Base-by-base conservation (phyloP, 1,284 basidiomycete species). In the Tilletia caries region DNA sequence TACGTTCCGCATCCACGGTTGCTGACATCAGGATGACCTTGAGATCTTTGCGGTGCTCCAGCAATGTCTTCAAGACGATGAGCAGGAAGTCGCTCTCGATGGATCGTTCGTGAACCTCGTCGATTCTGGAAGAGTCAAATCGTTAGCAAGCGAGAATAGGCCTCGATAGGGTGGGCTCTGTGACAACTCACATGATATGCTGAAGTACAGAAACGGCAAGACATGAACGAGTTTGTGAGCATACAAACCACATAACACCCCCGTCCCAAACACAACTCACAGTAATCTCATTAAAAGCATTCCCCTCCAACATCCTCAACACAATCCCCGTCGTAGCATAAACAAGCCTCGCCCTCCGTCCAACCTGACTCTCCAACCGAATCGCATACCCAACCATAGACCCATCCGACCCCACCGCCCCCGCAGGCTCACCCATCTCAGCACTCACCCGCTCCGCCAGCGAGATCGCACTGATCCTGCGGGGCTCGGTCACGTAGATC, bases 31-130 rank as follows among this genome's bases (percentile, higher is more conserved):
- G 87, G 41, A 98, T 89, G 37, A 99, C 89, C 84, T 92, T 95
- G 65, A 99, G 86, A 77, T 95, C 90, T 60, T 89, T 88, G 27
- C 93, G 88, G 73, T 91, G 89, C 67, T 88, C 85, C 60, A 98
- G 84, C 25, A 98, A 85, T n/a, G 92, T 91, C 84, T 94, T 95
- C 69, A 99, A 87, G 10, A 98, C 93, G 79, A 98, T 94, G 27
- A 99, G 86, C 33, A 99, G 87, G 85, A 98, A 99, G 84, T 98
- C 96, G 0, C 93, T 95, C 82, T 99, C 95, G 76, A 99, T 98
- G 2, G 91, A 93, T 15, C 96, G 90, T 85, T 98, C 96, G 81
- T 98, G 84, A 65, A 93, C 92, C 84, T 94, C 92, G 77, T 94
- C 92, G 70, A 95, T 90, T 73, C 94, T 90, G 52, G 77, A 94